A percentile compares a stretch with the other conserved stretches of the same genome.
phyloP scores from a whole-genome alignment of 768 basidiomycete genomes.

The Tricholoma terreum region DNA sequence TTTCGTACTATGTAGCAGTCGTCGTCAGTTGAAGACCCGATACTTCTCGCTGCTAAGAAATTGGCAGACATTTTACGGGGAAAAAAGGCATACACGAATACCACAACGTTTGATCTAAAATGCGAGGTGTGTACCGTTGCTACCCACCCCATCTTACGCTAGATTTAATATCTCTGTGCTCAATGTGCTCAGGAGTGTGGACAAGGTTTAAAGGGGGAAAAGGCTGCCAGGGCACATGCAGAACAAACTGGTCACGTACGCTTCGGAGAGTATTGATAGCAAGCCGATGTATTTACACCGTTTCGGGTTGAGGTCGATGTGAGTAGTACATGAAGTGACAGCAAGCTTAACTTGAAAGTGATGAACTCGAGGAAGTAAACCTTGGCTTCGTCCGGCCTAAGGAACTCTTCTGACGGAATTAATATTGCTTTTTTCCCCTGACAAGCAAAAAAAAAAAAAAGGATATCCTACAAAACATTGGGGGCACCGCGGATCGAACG shows the following conservation, averaged over 20 bases:
- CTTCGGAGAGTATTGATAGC: constrained; percentile 72
- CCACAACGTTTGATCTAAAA: constrained; percentile 84
- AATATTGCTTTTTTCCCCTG: too few species aligned
- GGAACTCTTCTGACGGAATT: too few species aligned
- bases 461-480: too few species aligned
- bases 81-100: constrained; percentile 88
- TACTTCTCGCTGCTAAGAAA: constrained; percentile 62
- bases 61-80: constrained; percentile 70
- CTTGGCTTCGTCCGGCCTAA: too few species aligned
- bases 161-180: not conserved
- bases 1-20: constrained; percentile 18
- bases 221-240: constrained; percentile 87
- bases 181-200: constrained; percentile 70
- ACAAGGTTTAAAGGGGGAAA: constrained; percentile 88
- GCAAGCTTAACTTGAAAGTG: too few species aligned
- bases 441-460: constrained; percentile 10
- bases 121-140: constrained; percentile 60
- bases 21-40: constrained; percentile 42
- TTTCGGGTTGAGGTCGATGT: too few species aligned
- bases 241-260: constrained; percentile 78
- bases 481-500: constrained; percentile 75
- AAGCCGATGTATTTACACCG: not conserved
- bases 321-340: too few species aligned
- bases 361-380: too few species aligned
- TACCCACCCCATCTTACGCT: constrained; percentile 1